Base-by-base conservation (phyloP, 441 rosid genomes). In the Populus hybrid region DNA sequence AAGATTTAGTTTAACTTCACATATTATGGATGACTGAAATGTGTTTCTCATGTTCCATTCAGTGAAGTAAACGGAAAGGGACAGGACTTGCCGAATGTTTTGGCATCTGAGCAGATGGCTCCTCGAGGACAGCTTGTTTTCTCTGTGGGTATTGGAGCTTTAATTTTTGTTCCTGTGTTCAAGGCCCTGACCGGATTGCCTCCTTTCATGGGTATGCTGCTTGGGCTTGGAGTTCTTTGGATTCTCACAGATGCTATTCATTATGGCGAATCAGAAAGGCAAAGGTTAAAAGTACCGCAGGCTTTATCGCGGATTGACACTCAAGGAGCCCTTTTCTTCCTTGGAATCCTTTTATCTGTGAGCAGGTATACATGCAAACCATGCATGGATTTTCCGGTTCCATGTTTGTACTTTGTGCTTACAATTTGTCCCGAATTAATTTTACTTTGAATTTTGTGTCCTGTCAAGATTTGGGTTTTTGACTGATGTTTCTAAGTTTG, bases 161-260 rank as follows among this genome's bases (percentile, higher is more conserved):
- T 95, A 80, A 69, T 94, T 67, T 95, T 91, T 89, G 99, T 94
- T 85, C 98, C 98, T 4, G 91, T 94, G 73, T 95, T 95, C 83
- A 95, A 92, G 86, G 89, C 97, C 83, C 80, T 95, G 64, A 95
- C 98, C 10, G 98, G 99, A 77, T 84, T 95, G 86, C 99, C 97
- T 84, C 99, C 99, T 68, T 93, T 81, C 87, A 91, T 95, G 96
- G 99, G 97, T 23, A 91, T 95, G 80, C 89, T 95, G 81, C 86
- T 95, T 21, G 98, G 98, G 50, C 99, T 95, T 38, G 97, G 99
- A 86, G 98, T 93, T 79, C 97, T 95, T 23, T 95, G 99, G 99
- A 86, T 93, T 87, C 90, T 95, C 76, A 95, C 99, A 0, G 99
- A 95, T 80, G 98, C 97, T 73, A 93, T 95, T 86, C 99, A 93